phyloP scores from a whole-genome alignment of 371 early-diverging fungal genomes.

The Parasitella parasitica region DNA sequence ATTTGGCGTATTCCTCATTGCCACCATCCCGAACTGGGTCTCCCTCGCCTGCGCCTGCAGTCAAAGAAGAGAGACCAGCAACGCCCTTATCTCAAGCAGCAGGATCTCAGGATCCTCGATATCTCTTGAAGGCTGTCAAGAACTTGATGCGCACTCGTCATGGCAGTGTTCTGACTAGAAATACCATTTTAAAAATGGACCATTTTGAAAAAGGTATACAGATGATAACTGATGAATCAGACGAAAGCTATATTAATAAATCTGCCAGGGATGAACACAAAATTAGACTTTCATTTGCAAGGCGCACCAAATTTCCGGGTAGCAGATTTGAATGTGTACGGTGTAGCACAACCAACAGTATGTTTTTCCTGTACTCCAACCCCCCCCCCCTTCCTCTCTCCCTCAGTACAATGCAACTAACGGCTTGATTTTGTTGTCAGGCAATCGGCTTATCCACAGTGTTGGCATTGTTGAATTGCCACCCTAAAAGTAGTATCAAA shows the following conservation, averaged over 20 bases:
- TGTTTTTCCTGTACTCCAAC: background rate
- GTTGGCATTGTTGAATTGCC: slow-evolving; percentile 55
- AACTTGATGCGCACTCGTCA: slow-evolving; percentile 36
- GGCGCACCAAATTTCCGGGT: slow-evolving; percentile 73
- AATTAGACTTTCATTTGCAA: slow-evolving; percentile 63
- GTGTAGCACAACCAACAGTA: slow-evolving; percentile 70
- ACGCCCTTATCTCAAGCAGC: background rate
- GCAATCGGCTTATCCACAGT: slow-evolving; percentile 60
- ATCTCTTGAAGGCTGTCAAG: slow-evolving; percentile 28
- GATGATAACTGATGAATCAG: background rate
- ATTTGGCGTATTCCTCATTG: background rate
- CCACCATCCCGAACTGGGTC: background rate
- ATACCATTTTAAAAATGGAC: slow-evolving; percentile 64
- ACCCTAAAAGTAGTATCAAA: slow-evolving; percentile 29
- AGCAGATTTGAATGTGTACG: slow-evolving; percentile 60
- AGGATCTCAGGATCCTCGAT: slow-evolving; percentile 20
- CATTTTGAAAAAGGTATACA: slow-evolving; percentile 55
- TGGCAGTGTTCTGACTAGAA: slow-evolving; percentile 59
- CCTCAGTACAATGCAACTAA: no score
- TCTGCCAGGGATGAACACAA: slow-evolving; percentile 52
- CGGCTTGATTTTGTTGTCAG: slow-evolving; percentile 8
- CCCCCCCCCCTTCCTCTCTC: no score
- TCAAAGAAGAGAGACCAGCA: background rate
- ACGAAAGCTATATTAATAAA: background rate
- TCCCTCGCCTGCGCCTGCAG: background rate